phyloP scores from a whole-genome alignment of 805 yeast genomes.

The Wickerhamomyces rabaulensis region DNA sequence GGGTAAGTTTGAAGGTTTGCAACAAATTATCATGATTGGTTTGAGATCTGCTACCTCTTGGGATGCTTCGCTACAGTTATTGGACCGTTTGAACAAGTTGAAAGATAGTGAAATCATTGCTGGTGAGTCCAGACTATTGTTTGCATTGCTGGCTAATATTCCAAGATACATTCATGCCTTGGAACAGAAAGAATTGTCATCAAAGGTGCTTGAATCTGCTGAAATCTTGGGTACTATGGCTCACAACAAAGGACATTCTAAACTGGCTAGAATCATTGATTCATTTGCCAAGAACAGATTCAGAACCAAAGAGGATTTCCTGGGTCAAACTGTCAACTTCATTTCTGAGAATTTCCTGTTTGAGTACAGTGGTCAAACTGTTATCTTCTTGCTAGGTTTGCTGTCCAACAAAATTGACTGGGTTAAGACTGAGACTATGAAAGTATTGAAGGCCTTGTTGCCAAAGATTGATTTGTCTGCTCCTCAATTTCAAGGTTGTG shows the following conservation, averaged over 20 bases:
- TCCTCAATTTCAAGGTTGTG: constrained; percentile 81
- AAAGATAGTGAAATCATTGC: constrained; percentile 76
- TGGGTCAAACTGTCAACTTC: constrained; percentile 71
- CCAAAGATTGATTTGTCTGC: constrained; percentile 72
- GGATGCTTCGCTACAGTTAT: constrained; percentile 67
- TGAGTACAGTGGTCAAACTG: constrained; percentile 62
- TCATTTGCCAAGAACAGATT: constrained; percentile 77
- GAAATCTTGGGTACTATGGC: constrained; percentile 59
- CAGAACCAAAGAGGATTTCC: constrained; percentile 85
- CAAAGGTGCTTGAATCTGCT: constrained; percentile 49
- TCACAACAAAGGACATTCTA: constrained; percentile 45
- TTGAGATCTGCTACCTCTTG: constrained; percentile 75
- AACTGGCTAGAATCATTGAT: constrained; percentile 64
- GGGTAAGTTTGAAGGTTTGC: constrained; percentile 86
- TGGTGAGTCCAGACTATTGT: constrained; percentile 58
- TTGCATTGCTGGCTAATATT: constrained; percentile 69
- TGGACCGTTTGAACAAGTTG: constrained; percentile 64
- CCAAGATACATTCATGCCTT: constrained; percentile 84
- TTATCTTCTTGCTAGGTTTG: constrained; percentile 73
- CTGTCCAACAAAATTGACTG: constrained; percentile 71
- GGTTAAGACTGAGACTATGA: constrained; percentile 80
- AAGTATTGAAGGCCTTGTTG: constrained; percentile 63
- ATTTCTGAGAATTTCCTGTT: constrained; percentile 70
- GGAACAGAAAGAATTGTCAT: constrained; percentile 45
- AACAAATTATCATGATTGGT: constrained; percentile 74